Conservation (phyloP, 73 alveolate genomes). For the Tetrahymena elliotti region DNA sequence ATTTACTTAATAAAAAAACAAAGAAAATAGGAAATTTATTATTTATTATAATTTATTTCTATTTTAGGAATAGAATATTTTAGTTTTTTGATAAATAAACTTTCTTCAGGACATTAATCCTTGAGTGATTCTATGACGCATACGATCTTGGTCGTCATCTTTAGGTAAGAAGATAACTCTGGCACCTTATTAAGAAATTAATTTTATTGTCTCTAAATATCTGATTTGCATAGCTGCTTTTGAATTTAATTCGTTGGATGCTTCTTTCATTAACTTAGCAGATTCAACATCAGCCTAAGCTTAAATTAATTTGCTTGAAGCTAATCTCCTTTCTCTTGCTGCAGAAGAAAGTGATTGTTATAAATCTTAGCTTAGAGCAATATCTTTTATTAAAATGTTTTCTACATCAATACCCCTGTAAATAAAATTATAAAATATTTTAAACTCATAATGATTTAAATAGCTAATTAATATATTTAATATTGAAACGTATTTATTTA, state of each 20-base stretch:
- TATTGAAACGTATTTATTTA: background rate
- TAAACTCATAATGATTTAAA: background rate
- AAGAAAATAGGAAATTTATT: too few relatives aligned
- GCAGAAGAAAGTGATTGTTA: constrained; percentile 26
- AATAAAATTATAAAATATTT: background rate
- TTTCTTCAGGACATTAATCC: background rate
- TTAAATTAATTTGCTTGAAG: constrained; percentile 25
- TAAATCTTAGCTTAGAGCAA: constrained; percentile 19
- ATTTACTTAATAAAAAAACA: too few relatives aligned
- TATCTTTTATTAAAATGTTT: constrained; percentile 30
- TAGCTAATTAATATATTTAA: too few relatives aligned
- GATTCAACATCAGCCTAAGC: constrained; percentile 41
- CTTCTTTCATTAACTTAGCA: constrained; percentile 35
- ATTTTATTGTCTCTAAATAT: constrained; percentile 18
- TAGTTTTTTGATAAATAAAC: background rate
- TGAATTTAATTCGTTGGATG: constrained; percentile 23
- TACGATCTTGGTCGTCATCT: background rate
- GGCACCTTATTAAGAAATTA: constrained; percentile 22
- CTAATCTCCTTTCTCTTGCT: constrained; percentile 38
- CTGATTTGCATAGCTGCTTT: constrained; percentile 45
- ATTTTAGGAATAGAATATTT: background rate
- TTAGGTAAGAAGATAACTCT: constrained; percentile 28
- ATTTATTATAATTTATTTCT: background rate
- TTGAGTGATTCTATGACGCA: background rate
- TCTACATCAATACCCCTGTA: constrained; percentile 39